Conservation (phyloP, 345 rosid genomes). For the Heritiera littoralis region DNA sequence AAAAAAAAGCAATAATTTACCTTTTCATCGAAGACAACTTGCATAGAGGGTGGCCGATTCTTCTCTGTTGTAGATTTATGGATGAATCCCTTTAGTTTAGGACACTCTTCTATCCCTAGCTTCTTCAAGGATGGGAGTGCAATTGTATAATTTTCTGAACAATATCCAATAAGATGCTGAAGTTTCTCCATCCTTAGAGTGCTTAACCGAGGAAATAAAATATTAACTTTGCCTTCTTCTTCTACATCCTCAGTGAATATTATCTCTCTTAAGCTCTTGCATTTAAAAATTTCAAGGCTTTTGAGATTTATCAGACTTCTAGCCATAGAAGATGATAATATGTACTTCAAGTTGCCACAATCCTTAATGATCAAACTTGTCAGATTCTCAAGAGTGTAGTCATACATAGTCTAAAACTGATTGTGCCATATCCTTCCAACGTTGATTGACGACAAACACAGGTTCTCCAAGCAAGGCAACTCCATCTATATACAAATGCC, state of each 20-base stretch:
- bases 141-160: not conserved
- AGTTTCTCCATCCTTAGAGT: not conserved
- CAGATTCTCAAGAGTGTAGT: not conserved
- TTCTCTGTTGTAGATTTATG: not conserved
- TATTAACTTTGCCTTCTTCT: not conserved
- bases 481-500: not conserved
- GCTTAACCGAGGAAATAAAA: not conserved
- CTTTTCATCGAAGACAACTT: conserved; percentile 1
- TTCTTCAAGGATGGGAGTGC: not conserved
- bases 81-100: not conserved
- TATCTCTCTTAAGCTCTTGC: not conserved
- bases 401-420: not conserved
- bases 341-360: not conserved
- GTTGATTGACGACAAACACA: not conserved
- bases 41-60: not conserved
- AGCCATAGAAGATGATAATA: not conserved
- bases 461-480: not conserved
- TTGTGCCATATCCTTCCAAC: not conserved
- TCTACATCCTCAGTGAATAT: not conserved
- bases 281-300: not conserved
- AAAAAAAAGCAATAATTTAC: not conserved
- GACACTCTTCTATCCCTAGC: not conserved
- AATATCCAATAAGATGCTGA: not conserved
- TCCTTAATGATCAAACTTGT: not conserved
- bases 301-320: not conserved